A percentile compares a stretch with the other conserved stretches of the same genome.
Conservation (phyloP, 139 green algal genomes). For the Coccomyxa sp. region DNA sequence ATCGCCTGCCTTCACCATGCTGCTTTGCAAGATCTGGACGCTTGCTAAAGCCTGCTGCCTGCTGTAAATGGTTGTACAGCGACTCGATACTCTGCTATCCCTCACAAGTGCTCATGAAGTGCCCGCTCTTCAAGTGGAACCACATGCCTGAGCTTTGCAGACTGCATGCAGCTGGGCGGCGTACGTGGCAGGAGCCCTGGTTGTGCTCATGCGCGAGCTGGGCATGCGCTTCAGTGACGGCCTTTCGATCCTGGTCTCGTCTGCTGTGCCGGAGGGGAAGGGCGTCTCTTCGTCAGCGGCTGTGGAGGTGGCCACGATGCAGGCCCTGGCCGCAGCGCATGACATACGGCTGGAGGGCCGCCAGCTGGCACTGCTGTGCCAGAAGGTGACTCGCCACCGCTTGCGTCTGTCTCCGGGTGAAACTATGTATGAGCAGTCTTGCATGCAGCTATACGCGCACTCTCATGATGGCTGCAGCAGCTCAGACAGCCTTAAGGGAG, state of each 20-base stretch:
- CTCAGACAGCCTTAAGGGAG: too few species aligned
- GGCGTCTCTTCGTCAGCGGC: slow-evolving; percentile 88
- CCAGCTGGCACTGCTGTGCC: slow-evolving; percentile 76
- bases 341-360: slow-evolving; percentile 33
- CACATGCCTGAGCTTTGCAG: too few species aligned
- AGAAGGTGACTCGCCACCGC: slow-evolving; percentile 37
- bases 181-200: slow-evolving; percentile 83
- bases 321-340: slow-evolving; percentile 56
- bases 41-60: too few species aligned
- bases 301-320: slow-evolving; percentile 88
- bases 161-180: slow-evolving; percentile 70
- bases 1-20: too few species aligned
- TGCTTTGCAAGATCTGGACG: too few species aligned
- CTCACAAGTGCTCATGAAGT: too few species aligned
- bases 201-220: slow-evolving; percentile 78
- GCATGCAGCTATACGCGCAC: too few species aligned
- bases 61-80: neutral
- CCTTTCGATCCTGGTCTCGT: slow-evolving; percentile 67
- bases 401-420: neutral
- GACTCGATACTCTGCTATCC: too few species aligned
- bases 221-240: slow-evolving; percentile 23
- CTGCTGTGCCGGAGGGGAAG: slow-evolving; percentile 87
- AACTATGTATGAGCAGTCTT: too few species aligned
- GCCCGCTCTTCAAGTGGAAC: too few species aligned
- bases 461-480: too few species aligned